Evolutionary conservation across 2,329 filamentous ascomycete genomes (phyloP).

Genomic region (Sporothrix schenckii): DNA sequence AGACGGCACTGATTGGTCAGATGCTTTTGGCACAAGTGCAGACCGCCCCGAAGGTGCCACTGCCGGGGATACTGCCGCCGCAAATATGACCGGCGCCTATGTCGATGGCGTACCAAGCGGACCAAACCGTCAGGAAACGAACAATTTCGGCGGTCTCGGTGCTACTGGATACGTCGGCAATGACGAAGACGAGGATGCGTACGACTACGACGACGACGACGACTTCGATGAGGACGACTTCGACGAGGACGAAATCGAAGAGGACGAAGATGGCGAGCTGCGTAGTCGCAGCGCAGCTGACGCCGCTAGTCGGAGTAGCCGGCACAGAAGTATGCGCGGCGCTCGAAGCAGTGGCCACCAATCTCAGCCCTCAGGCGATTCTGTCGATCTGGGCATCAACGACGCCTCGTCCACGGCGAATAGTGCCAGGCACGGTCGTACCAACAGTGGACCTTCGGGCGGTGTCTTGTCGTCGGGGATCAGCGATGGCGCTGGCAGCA

Average conservation of each 20-base stretch:
- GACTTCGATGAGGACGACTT: constrained; percentile 25
- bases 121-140: constrained; percentile 21
- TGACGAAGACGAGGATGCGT: constrained; percentile 38
- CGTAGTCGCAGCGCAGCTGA: neutral
- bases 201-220: constrained; percentile 37
- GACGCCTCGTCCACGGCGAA: constrained; percentile 17
- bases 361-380: constrained; percentile 19
- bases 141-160: neutral
- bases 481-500: neutral
- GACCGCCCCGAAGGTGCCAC: neutral
- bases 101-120: neutral
- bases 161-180: constrained; percentile 46
- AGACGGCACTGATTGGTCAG: constrained; percentile 82
- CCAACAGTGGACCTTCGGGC: constrained; percentile 4
- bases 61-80: neutral
- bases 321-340: neutral
- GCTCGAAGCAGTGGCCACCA: neutral
- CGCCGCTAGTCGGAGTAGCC: neutral
- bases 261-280: neutral
- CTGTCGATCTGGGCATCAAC: constrained; percentile 7
- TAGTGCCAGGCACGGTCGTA: neutral
- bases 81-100: neutral
- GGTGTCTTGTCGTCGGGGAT: neutral
- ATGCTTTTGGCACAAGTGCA: constrained; percentile 76
- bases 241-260: constrained; percentile 15